These are phyloP conservation scores for Tetrahymena thermophila DNA, from an alignment of 73 alveolate species.

Conservation along the genomic window DNA sequence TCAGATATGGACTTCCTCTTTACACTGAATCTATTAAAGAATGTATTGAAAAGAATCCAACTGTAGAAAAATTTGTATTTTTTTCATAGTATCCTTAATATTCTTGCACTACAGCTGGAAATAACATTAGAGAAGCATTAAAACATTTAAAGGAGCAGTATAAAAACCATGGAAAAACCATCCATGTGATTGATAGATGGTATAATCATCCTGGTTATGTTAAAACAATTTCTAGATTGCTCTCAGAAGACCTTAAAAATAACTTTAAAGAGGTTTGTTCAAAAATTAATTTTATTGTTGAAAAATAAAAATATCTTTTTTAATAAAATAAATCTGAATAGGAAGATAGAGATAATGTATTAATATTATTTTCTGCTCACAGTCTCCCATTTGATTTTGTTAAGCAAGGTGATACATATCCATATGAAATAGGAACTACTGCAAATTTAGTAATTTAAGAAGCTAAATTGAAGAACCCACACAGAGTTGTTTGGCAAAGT, in stretches of 20 bases:
- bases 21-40: slow-evolving; percentile 40
- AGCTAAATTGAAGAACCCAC: slow-evolving; percentile 3
- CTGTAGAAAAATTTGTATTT: slow-evolving; percentile 43
- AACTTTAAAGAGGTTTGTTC: slow-evolving; percentile 8
- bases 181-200: slow-evolving; percentile 56
- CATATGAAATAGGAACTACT: slow-evolving; percentile 37
- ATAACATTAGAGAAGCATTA: slow-evolving; percentile 35
- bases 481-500: slow-evolving; percentile 50
- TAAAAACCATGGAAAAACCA: slow-evolving; percentile 7
- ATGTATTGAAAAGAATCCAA: slow-evolving; percentile 35
- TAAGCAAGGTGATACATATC: slow-evolving; percentile 59
- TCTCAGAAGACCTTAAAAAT: slow-evolving; percentile 18
- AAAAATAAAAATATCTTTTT: neutral
- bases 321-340: neutral
- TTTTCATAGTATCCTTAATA: slow-evolving; percentile 63
- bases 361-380: slow-evolving; percentile 61
- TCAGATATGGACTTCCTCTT: slow-evolving; percentile 55
- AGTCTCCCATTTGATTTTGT: slow-evolving; percentile 54
- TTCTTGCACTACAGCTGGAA: slow-evolving; percentile 63
- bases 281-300: too few species aligned
- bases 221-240: slow-evolving; percentile 27
- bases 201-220: slow-evolving; percentile 42
- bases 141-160: slow-evolving; percentile 22
- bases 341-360: slow-evolving; percentile 10
- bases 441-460: slow-evolving; percentile 17